phyloP scores from a whole-genome alignment of 2,329 filamentous ascomycete genomes.

The Pezicula radicicola region DNA sequence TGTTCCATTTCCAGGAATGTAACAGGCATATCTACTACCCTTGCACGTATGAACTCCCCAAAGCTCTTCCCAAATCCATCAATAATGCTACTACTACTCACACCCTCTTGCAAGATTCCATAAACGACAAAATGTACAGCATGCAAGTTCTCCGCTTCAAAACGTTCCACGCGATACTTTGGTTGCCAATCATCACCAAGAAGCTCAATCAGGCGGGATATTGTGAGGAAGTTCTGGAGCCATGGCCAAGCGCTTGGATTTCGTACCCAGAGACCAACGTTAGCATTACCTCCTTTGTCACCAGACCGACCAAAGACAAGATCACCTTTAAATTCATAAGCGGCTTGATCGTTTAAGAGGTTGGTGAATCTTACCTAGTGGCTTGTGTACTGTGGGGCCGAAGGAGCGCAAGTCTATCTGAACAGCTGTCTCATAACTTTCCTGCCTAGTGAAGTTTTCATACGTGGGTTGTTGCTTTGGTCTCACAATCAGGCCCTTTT shows the following conservation, averaged over 20 bases:
- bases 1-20: background rate
- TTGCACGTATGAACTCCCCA: constrained; percentile 12
- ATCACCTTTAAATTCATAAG: background rate
- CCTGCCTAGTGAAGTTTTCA: too few relatives aligned
- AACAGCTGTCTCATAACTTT: too few relatives aligned
- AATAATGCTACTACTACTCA: constrained; percentile 8
- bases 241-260: background rate
- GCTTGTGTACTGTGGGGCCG: too few relatives aligned
- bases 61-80: constrained; percentile 15
- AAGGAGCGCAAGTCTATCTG: too few relatives aligned
- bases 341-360: constrained; percentile 6
- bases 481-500: too few relatives aligned
- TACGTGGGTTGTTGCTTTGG: too few relatives aligned
- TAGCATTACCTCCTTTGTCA: constrained; percentile 33
- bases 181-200: background rate
- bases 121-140: background rate
- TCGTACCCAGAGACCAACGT: constrained; percentile 32
- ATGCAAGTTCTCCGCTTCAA: background rate
- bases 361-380: too few relatives aligned
- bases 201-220: background rate
- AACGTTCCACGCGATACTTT: background rate
- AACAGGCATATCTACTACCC: constrained; percentile 14
- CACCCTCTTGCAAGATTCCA: constrained; percentile 27
- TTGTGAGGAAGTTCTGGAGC: background rate
- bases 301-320: constrained; percentile 29